Evolutionary conservation across 805 yeast species (phyloP).

Genomic region (Spathaspora sp.): DNA sequence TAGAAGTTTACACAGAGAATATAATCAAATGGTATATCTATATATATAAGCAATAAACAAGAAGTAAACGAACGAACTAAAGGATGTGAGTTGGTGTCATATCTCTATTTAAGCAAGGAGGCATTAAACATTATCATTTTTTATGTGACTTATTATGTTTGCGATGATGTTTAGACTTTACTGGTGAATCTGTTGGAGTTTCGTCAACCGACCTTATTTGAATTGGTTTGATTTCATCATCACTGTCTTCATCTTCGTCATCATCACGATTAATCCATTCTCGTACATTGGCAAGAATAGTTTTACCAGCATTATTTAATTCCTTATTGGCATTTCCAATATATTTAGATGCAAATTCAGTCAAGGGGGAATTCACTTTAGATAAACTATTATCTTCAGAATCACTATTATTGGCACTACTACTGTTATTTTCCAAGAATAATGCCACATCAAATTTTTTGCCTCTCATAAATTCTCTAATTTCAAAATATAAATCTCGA

Average conservation of each 20-base stretch:
- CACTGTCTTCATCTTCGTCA: constrained; percentile 22
- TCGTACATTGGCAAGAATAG: constrained; percentile 37
- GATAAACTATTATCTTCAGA: constrained; percentile 22
- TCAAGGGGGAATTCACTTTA: constrained; percentile 49
- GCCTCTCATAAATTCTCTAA: constrained; percentile 65
- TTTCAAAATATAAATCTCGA: constrained; percentile 79
- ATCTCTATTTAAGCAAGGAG: not conserved
- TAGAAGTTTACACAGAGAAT: not conserved
- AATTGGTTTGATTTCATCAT: constrained; percentile 9
- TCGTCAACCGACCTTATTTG: constrained; percentile 2
- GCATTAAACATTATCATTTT: not conserved
- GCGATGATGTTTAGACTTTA: not conserved
- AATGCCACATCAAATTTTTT: constrained; percentile 32
- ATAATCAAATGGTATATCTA: not conserved
- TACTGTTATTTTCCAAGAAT: constrained; percentile 19
- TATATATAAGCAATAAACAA: not conserved
- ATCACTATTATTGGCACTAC: constrained; percentile 20
- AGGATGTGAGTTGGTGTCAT: not conserved
- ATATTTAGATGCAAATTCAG: constrained; percentile 62
- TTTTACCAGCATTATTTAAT: constrained; percentile 25
- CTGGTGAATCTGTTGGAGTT: not conserved
- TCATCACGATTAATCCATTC: constrained; percentile 40
- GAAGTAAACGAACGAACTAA: not conserved
- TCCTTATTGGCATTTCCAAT: constrained; percentile 52
- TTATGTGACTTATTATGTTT: not conserved